These are phyloP conservation scores for Cordyceps pruinosa DNA, from an alignment of 2,329 filamentous ascomycete genomes.

Conservation along the genomic window DNA sequence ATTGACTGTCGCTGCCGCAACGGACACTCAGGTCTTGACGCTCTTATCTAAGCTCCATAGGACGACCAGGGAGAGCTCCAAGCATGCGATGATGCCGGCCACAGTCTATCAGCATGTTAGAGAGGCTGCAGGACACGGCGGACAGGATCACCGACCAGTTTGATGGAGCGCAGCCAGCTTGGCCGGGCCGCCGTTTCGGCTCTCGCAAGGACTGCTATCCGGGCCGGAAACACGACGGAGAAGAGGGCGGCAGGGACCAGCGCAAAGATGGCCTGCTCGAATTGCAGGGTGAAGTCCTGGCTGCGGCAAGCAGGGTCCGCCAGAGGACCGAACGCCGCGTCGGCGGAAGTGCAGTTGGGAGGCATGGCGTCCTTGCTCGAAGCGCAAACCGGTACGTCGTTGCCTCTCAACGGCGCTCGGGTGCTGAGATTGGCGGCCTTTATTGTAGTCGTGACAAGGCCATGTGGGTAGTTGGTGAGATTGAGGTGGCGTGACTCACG, in stretches of 20 bases:
- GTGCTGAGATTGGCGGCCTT: neutral
- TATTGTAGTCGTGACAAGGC: too few relatives aligned
- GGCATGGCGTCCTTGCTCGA: neutral
- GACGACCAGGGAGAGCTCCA: neutral
- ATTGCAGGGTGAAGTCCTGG: constrained; percentile 8
- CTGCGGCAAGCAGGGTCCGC: neutral
- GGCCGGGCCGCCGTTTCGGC: neutral
- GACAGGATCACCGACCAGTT: neutral
- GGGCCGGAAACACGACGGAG: neutral
- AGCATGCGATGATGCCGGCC: neutral
- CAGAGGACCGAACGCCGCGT: constrained; percentile 4
- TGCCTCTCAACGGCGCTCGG: neutral
- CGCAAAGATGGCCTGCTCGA: constrained; percentile 8
- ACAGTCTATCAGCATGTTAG: neutral
- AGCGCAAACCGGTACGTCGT: neutral
- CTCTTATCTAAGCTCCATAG: neutral
- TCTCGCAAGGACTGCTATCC: neutral
- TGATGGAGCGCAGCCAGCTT: neutral
- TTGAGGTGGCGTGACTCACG: neutral
- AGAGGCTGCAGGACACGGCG: neutral
- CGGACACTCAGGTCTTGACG: neutral
- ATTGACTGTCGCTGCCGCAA: constrained; percentile 9
- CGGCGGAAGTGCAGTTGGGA: neutral
- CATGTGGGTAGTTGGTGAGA: neutral
- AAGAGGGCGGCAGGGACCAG: constrained; percentile 6